Conservation (phyloP, 1,139 yeast species). For the Saccharomycopsis hybrid region DNA sequence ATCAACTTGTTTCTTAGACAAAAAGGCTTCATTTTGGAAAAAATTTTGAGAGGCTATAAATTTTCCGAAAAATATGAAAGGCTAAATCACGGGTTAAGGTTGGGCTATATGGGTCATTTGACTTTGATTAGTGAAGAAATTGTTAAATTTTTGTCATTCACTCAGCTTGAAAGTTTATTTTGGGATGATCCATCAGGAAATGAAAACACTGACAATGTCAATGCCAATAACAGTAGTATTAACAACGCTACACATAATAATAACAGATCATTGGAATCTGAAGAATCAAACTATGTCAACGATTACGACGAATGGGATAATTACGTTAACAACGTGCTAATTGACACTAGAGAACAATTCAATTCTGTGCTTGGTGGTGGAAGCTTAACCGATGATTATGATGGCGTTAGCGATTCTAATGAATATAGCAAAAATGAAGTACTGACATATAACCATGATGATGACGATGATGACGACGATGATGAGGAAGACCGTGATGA, state of each 20-base stretch:
- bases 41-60: conserved; percentile 77
- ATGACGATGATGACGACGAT: conserved; percentile 28
- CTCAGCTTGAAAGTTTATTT: conserved; percentile 12
- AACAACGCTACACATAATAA: no score
- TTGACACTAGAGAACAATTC: conserved; percentile 88
- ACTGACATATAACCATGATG: conserved; percentile 26
- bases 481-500: conserved; percentile 24
- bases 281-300: conserved; percentile 37
- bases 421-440: conserved; percentile 22
- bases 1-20: conserved; percentile 80
- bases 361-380: conserved; percentile 89
- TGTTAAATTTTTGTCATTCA: conserved; percentile 61
- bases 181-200: conserved; percentile 15
- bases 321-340: conserved; percentile 76
- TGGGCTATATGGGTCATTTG: conserved; percentile 97
- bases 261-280: no score
- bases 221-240: no score
- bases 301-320: conserved; percentile 65
- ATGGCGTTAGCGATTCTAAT: conserved; percentile 26
- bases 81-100: conserved; percentile 56
- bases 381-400: conserved; percentile 34
- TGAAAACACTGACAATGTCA: conserved; percentile 6
- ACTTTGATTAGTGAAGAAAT: conserved; percentile 96
- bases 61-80: conserved; percentile 65
- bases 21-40: conserved; percentile 51